Evolutionary conservation across 1,139 yeast species (phyloP).

Genomic region (Geotrichum carabidarum): DNA sequence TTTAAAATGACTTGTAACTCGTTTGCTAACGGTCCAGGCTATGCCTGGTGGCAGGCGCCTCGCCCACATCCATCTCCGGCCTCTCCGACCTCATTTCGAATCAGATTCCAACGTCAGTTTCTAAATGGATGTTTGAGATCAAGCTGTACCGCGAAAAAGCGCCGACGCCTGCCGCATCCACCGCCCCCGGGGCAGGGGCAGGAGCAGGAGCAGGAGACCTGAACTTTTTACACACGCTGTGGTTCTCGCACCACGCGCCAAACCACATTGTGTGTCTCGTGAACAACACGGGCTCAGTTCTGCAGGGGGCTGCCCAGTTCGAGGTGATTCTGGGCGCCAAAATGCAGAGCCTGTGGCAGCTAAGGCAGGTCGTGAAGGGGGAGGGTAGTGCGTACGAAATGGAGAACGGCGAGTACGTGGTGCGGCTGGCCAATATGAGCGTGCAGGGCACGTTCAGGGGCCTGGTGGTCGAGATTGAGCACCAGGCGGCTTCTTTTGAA

Average conservation of each 20-base stretch:
- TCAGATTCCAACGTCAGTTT: slow-evolving; percentile 53
- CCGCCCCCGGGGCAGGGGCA: slow-evolving; percentile 8
- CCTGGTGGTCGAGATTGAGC: slow-evolving; percentile 54
- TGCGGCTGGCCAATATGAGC: slow-evolving; percentile 64
- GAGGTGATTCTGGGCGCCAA: slow-evolving; percentile 43
- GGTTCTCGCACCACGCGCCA: slow-evolving; percentile 48
- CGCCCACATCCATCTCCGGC: slow-evolving; percentile 60
- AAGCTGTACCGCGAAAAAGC: slow-evolving; percentile 59
- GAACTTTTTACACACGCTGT: slow-evolving; percentile 51
- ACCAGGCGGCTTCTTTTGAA: slow-evolving; percentile 14
- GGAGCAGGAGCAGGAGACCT: slow-evolving; percentile 32
- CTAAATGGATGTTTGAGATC: slow-evolving; percentile 61
- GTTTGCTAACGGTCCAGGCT: slow-evolving; percentile 38
- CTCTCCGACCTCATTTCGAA: slow-evolving; percentile 64
- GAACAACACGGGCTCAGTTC: slow-evolving; percentile 36
- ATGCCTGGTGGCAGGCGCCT: slow-evolving; percentile 50
- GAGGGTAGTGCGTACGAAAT: slow-evolving; percentile 60
- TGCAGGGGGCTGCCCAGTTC: slow-evolving; percentile 31
- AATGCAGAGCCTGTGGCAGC: slow-evolving; percentile 66
- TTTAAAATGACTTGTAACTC: too few species aligned
- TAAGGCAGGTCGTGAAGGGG: slow-evolving; percentile 67
- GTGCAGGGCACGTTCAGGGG: slow-evolving; percentile 74
- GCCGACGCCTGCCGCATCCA: slow-evolving; percentile 25
- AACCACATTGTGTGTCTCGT: slow-evolving; percentile 51
- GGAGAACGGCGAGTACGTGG: slow-evolving; percentile 29